These are phyloP conservation scores for Tolypocladium tropicale DNA, from an alignment of 2,329 filamentous ascomycete genomes.

Conservation along the genomic window DNA sequence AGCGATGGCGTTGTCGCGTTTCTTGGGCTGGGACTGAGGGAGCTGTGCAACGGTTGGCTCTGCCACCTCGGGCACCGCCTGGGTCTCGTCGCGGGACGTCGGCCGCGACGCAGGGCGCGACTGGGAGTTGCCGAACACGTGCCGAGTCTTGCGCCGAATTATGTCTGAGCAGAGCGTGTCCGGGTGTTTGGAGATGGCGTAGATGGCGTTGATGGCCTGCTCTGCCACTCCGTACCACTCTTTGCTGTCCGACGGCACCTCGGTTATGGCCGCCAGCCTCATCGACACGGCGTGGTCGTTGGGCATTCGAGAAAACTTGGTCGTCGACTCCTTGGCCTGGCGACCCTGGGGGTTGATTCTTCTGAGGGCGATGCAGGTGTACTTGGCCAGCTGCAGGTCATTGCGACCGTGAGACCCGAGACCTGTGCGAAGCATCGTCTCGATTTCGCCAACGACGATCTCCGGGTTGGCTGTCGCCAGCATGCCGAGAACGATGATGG, in stretches of 20 bases:
- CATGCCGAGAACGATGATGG: slow-evolving; percentile 97
- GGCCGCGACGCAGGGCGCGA: slow-evolving; percentile 33
- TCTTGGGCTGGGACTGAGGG: slow-evolving; percentile 29
- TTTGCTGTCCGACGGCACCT: slow-evolving; percentile 79
- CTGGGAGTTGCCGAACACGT: slow-evolving; percentile 53
- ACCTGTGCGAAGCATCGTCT: slow-evolving; percentile 84
- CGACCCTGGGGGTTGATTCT: slow-evolving; percentile 82
- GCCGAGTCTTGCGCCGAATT: slow-evolving; percentile 73
- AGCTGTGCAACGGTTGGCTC: slow-evolving; percentile 19
- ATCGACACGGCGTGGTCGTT: slow-evolving; percentile 86
- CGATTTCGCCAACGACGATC: slow-evolving; percentile 90
- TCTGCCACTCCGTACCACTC: slow-evolving; percentile 96
- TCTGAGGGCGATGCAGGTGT: slow-evolving; percentile 85
- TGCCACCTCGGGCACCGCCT: slow-evolving; percentile 18
- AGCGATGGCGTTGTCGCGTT: slow-evolving; percentile 57
- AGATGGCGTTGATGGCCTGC: slow-evolving; percentile 92
- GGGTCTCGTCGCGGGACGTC: slow-evolving; percentile 27
- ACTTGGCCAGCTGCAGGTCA: slow-evolving; percentile 85
- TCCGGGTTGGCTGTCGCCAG: slow-evolving; percentile 85
- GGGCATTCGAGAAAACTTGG: slow-evolving; percentile 65
- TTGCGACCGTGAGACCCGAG: slow-evolving; percentile 69
- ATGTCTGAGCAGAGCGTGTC: slow-evolving; percentile 90
- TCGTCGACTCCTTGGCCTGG: slow-evolving; percentile 60
- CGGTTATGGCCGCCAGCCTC: slow-evolving; percentile 73
- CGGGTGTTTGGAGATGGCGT: slow-evolving; percentile 85